Evolutionary conservation across 192 early-diverging fungal species (phyloP), one percentile per base, ranked within the genome.

Genomic region (Chytriomyces hyalinus): DNA sequence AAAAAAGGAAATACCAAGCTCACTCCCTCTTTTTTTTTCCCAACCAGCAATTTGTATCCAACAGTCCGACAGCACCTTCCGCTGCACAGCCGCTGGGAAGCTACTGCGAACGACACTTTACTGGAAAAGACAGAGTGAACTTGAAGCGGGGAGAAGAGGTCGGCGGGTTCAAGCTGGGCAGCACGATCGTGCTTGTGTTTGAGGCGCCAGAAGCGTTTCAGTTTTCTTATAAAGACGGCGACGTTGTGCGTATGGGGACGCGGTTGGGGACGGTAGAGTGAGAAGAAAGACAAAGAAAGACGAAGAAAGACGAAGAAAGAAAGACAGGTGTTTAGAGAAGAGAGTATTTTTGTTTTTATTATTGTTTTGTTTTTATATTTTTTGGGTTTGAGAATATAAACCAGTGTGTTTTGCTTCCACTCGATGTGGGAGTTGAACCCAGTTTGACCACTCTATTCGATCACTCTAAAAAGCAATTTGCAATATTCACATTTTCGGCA

Each of bases 141-240:
- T 76, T 96, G 20, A 79, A 70, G 4, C 86, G 88, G 71, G 98
- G 96, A 57, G 90, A 97, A 76, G 94, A 98, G 78, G 89, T 98
- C 74, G 98, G 98, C 10, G 98, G 98, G 15, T 98, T 99, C 84
- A 90, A 87, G 67, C 85, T 99, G 11, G 98, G 98, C 45, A 96
- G 94, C 8, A 98, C 98, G 6, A 89, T 99, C 45, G 96, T 98
- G 6, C 84, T 99, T 36, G 95, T 99, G 51, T 99, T 98, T 89
- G 96, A 97, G 75, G 97, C 96, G 0, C 98, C 97, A 0, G 61
- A 85, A 26, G 78, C 86, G 5, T 98, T 98, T 84, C 85, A 90
- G 80, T 99, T 89, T 68, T 61, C 66, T 11, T 84, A 96, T 4
- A 79, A 88, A 65, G 87, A 86, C 6, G 93, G 92, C 3, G 90